These are phyloP conservation scores for Peniophora sp. DNA, from an alignment of 1,284 basidiomycete species.

Conservation along the genomic window DNA sequence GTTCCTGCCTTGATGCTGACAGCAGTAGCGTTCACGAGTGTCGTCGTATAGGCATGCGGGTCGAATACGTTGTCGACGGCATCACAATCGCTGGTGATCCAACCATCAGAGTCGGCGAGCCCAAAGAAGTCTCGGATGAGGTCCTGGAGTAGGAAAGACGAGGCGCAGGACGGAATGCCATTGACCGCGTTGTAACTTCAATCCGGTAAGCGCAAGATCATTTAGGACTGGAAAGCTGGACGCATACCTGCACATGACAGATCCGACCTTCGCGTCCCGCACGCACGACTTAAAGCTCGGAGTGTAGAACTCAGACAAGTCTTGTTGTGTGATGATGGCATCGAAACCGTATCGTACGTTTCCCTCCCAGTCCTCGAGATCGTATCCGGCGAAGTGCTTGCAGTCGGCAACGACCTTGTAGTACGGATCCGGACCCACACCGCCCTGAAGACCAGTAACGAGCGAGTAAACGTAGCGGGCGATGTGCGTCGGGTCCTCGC, in stretches of 20 bases:
- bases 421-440: conserved; percentile 40
- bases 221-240: too few relatives aligned
- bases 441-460: conserved; percentile 47
- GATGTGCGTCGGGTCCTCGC: conserved; percentile 48
- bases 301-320: conserved; percentile 46
- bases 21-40: conserved; percentile 36
- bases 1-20: conserved; percentile 45
- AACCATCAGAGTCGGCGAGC: conserved; percentile 36
- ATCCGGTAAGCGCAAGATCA: too few relatives aligned
- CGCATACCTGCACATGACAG: conserved; percentile 42
- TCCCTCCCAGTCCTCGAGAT: conserved; percentile 46
- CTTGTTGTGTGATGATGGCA: conserved; percentile 45
- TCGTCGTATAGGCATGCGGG: conserved; percentile 37
- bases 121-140: conserved; percentile 45
- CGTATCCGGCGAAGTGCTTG: conserved; percentile 53
- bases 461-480: conserved; percentile 46
- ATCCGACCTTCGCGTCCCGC: conserved; percentile 47
- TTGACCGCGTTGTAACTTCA: conserved; percentile 46
- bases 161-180: conserved; percentile 47
- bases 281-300: conserved; percentile 50
- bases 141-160: conserved; percentile 40
- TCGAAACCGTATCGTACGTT: conserved; percentile 40
- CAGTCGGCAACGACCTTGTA: conserved; percentile 47
- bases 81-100: conserved; percentile 40
- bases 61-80: conserved; percentile 37